Evolutionary conservation across 306 rosid genomes (phyloP).

Genomic region (Mimosa pudica): DNA sequence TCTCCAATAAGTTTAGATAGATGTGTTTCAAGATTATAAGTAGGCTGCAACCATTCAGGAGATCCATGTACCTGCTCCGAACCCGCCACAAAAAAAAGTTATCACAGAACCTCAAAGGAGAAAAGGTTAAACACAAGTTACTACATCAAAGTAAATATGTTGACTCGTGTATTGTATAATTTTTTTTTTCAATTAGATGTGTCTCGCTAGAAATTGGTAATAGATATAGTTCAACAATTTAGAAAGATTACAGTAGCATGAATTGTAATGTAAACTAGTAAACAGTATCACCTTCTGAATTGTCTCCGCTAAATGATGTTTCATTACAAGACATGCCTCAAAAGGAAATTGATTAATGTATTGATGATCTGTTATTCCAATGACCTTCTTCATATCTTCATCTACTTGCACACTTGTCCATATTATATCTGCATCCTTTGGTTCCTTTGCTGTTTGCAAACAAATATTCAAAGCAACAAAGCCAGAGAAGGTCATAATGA

Average conservation of each 20-base stretch:
- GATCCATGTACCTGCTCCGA: slow-evolving; percentile 74
- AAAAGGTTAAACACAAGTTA: slow-evolving; percentile 1
- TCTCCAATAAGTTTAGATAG: slow-evolving; percentile 89
- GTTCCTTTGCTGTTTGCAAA: slow-evolving; percentile 67
- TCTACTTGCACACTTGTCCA: slow-evolving; percentile 89
- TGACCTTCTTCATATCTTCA: slow-evolving; percentile 77
- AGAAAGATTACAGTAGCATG: slow-evolving; percentile 20
- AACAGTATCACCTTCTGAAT: slow-evolving; percentile 72
- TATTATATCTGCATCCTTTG: slow-evolving; percentile 85
- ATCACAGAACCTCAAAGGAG: slow-evolving; percentile 11
- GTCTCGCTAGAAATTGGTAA: slow-evolving; percentile 18
- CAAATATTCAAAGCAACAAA: slow-evolving; percentile 26
- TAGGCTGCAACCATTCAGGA: slow-evolving; percentile 92
- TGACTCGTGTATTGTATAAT: slow-evolving; percentile 13
- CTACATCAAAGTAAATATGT: slow-evolving; percentile 1
- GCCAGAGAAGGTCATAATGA: slow-evolving; percentile 30
- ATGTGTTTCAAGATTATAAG: slow-evolving; percentile 88
- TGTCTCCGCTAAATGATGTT: slow-evolving; percentile 95
- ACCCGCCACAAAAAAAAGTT: background rate
- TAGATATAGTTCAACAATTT: slow-evolving; percentile 12
- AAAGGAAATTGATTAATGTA: slow-evolving; percentile 87
- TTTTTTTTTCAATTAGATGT: background rate
- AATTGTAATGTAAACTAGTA: slow-evolving; percentile 13
- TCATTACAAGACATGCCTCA: slow-evolving; percentile 97
- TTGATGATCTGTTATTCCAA: slow-evolving; percentile 79